Evolutionary conservation across 306 rosid species (phyloP).

Genomic region (Vigna nakashimae): DNA sequence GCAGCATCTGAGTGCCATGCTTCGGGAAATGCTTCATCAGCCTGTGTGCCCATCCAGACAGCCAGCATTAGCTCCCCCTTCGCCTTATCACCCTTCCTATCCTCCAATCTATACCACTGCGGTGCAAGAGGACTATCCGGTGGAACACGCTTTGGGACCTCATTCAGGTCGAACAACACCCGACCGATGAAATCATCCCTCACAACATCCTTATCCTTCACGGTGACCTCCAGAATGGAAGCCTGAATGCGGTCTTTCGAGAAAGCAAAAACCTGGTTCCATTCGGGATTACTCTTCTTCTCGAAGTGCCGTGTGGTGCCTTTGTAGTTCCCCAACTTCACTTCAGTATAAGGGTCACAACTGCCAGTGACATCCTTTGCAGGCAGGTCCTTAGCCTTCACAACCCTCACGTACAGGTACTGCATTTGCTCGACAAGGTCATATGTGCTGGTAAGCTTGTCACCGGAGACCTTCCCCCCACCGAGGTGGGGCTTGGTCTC

Average conservation of each 20-base stretch:
- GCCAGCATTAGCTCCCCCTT: constrained; percentile 97
- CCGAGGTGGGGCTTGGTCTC: constrained; percentile 98
- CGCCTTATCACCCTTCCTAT: constrained; percentile 67
- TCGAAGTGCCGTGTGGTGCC: constrained; percentile 95
- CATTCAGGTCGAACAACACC: constrained; percentile 78
- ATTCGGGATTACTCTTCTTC: constrained; percentile 92
- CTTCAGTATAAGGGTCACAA: constrained; percentile 93
- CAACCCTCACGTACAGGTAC: constrained; percentile 94
- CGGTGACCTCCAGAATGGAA: constrained; percentile 79
- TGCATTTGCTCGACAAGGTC: constrained; percentile 99
- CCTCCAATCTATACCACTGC: constrained; percentile 94
- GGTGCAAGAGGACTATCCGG: constrained; percentile 97
- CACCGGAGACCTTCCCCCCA: constrained; percentile 91
- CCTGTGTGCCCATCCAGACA: constrained; percentile 99
- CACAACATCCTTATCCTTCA: constrained; percentile 88
- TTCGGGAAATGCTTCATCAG: constrained; percentile 97
- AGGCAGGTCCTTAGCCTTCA: constrained; percentile 88
- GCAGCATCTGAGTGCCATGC: constrained; percentile 99
- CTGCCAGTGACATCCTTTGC: constrained; percentile 88
- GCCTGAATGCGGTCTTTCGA: constrained; percentile 92
- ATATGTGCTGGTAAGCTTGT: constrained; percentile 90
- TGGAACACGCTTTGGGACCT: constrained; percentile 91
- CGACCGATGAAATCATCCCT: constrained; percentile 92
- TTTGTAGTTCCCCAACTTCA: constrained; percentile 90
- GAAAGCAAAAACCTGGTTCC: constrained; percentile 96